Evolutionary conservation across 305 asterid genomes (phyloP).

Genomic region (Nicotiana rustica): DNA sequence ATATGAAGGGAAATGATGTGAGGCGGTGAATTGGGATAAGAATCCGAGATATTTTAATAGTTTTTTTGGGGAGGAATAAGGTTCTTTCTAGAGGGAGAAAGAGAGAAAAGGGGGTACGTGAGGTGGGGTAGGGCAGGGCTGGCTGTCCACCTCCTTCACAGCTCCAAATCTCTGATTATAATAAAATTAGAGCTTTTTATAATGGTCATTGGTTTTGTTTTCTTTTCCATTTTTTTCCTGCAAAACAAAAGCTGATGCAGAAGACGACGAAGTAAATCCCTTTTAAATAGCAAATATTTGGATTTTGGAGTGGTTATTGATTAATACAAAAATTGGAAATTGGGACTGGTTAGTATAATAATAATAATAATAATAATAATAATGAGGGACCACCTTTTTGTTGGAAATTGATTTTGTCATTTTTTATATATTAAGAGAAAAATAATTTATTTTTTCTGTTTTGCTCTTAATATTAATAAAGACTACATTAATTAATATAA

Average conservation of each 20-base stretch:
- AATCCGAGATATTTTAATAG: background rate
- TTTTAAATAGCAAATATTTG: background rate
- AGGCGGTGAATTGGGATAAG: conserved; percentile 26
- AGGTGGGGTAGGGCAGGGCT: background rate
- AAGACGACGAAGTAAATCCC: conserved; percentile 18
- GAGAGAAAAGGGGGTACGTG: background rate
- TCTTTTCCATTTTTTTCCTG: conserved; percentile 11
- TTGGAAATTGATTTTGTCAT: no score
- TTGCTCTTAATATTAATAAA: no score
- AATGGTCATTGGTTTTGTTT: conserved; percentile 15
- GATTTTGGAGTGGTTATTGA: background rate
- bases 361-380: background rate
- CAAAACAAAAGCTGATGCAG: conserved; percentile 28
- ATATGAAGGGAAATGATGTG: background rate
- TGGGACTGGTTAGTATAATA: background rate
- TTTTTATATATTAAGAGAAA: no score
- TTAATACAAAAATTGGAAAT: background rate
- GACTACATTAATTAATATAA: no score
- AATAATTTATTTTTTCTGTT: no score
- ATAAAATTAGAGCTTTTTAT: background rate
- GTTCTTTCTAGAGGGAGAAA: background rate
- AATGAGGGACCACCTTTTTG: background rate
- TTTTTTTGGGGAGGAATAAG: background rate
- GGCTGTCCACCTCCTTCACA: conserved; percentile 20
- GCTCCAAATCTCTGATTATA: conserved; percentile 21